Percentiles rank a stretch among this genome's conserved stretches.
These are phyloP conservation scores for Amanita rimosa DNA, from an alignment of 768 basidiomycete genomes.

Conservation along the genomic window DNA sequence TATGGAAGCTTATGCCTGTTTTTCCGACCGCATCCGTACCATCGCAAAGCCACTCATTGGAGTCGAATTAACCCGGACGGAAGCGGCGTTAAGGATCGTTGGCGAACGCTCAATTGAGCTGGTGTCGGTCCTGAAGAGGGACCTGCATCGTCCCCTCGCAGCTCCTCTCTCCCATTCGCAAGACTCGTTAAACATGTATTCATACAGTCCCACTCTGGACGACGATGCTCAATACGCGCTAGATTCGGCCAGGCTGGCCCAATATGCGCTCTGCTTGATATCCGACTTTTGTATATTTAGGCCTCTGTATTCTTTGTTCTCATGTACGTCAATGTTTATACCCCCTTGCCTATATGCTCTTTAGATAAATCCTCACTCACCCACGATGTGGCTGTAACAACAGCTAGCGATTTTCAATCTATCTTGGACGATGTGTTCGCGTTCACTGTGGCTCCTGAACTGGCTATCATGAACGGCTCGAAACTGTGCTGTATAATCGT, in stretches of 20 bases:
- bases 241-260: constrained; percentile 35
- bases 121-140: constrained; percentile 34
- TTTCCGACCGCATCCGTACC: constrained; percentile 32
- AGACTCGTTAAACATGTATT: constrained; percentile 8
- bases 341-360: too few relatives aligned
- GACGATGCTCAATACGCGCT: constrained; percentile 28
- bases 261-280: constrained; percentile 39
- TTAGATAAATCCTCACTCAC: too few relatives aligned
- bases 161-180: constrained; percentile 18
- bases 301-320: constrained; percentile 31
- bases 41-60: constrained; percentile 13
- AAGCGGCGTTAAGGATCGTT: constrained; percentile 17
- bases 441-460: constrained; percentile 21
- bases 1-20: constrained; percentile 46
- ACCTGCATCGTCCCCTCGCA: constrained; percentile 32
- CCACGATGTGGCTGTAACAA: too few relatives aligned
- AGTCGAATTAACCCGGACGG: neutral
- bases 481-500: constrained; percentile 37
- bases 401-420: constrained; percentile 32
- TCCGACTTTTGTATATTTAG: constrained; percentile 40
- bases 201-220: constrained; percentile 14
- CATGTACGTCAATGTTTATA: constrained; percentile 42
- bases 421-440: constrained; percentile 34
- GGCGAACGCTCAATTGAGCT: constrained; percentile 22
- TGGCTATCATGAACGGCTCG: constrained; percentile 26